Base-by-base conservation (phyloP, 305 asterid species). In the Fraxinus greggii region DNA sequence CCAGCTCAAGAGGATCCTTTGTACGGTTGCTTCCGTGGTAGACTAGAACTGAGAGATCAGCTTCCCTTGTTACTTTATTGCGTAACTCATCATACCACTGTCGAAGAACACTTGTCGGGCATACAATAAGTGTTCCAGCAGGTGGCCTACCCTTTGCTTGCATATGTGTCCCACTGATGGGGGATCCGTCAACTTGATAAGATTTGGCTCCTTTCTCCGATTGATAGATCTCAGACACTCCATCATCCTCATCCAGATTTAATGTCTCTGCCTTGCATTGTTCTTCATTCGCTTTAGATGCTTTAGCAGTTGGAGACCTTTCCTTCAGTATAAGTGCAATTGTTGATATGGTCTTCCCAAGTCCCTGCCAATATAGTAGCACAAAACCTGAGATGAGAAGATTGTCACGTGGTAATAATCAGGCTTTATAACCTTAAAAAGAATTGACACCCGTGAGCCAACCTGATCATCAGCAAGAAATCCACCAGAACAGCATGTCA, bases 381-480 rank as follows among this genome's bases (percentile, higher is more conserved):
- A 61, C 8, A 72, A 36, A 38, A 19, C 82, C 63, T 51, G 73
- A 85, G 84, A 45, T 63, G 36, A 51, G 63, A 86, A 81, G 70
- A 84, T 40, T n/a, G 56, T 59, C 29, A 77, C 54, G 76, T 7
- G 26, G 21, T 24, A 61, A 81, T 35, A 21, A 77, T 15, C 78
- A 54, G 76, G 40, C 65, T 31, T 21, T 24, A 77, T 32, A 76
- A 70, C 31, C 45, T 42, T 82, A 65, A 82, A 83, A 82, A 77
- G 80, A 75, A 65, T 19, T 19, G 45, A 40, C 82, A 67, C 26
- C n/a, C 61, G 42, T 31, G 81, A 63, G 56, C 74, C 74, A 81
- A 97, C 99, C 98, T 97, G 99, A 87, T 97, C 99, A 81, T 97
- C 99, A 0, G 99, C 99, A 85, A 97, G 99, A 90, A 97, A 92